phyloP scores from a whole-genome alignment of 225 moss, liverwort and hornwort species.

The Physcomitrium patens region DNA sequence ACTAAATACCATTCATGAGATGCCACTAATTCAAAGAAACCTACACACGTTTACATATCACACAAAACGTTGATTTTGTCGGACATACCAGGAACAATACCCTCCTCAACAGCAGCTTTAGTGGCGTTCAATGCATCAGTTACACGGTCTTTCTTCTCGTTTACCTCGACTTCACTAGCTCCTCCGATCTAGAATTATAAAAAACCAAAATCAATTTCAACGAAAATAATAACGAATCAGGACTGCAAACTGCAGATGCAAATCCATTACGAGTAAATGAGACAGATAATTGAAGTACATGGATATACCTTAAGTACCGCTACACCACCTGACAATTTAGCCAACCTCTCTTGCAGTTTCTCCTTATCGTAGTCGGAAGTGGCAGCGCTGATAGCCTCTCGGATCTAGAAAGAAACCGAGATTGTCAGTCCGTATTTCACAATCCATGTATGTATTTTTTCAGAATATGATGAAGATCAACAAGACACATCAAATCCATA shows the following conservation, averaged over 20 bases:
- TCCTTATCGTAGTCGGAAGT: constrained; percentile 87
- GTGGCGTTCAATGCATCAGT: constrained; percentile 67
- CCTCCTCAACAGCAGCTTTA: constrained; percentile 64
- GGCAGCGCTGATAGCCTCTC: constrained; percentile 63
- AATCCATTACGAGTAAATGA: neutral
- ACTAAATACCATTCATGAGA: too few species aligned
- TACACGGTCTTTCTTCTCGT: constrained; percentile 64
- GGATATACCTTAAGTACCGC: constrained; percentile 73
- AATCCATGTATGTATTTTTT: neutral
- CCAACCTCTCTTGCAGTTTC: constrained; percentile 75
- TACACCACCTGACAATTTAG: constrained; percentile 85
- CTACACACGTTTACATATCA: neutral
- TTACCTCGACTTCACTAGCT: constrained; percentile 60
- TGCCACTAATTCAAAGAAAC: neutral
- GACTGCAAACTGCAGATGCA: neutral
- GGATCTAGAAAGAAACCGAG: constrained; percentile 42
- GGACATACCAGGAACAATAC: constrained; percentile 56
- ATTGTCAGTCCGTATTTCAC: neutral
- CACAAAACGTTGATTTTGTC: neutral
- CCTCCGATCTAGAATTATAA: constrained; percentile 47
- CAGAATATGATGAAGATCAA: neutral
- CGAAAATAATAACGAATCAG: neutral
- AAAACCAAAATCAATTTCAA: neutral
- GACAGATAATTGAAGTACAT: neutral
- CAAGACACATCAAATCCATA: neutral